Evolutionary conservation across 441 rosid genomes (phyloP), one percentile per base, ranked within the genome.

Genomic region (Omphalea diandra): DNA sequence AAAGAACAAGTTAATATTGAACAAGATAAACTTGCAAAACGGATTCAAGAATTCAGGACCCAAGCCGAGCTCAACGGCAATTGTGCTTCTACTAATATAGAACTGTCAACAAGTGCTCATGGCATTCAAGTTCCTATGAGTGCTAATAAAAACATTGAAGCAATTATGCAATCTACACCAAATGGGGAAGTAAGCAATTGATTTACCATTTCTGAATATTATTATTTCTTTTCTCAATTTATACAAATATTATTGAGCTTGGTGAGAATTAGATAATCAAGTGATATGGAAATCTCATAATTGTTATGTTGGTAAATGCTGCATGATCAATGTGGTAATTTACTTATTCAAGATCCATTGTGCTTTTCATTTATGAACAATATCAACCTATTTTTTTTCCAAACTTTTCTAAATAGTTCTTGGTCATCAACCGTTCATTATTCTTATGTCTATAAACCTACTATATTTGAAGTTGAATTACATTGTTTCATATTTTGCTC

Each of bases 11-110:
- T 94, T 22, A 84, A 75, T 74, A 75, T 79, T 69, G 98, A 90
- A 67, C 93, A 90, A 80, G 90, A 93, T 78, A 85, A 86, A 73
- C 89, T 90, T 74, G 97, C 87, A 63, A 88, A 86, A 79, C 83
- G 98, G 75, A 93, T 93, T 83, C 98, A 93, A 76, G 98, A 90
- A 77, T 93, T 86, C 81, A 86, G 96, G 82, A 88, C 97, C 57
- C 96, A 84, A 79, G 77, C 93, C 74, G 98, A 93, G 80, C 50
- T 87, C 80, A 89, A 86, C 50, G 84, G 76, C 69, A 75, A 82
- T 53, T 85, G 59, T 60, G 86, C 83, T 73, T 86, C 91, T 3
- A 74, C 69, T 63, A 69, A 81, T 11, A 41, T 78, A 32, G 93
- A 85, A 58, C 76, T 83, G 60, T 78, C 85, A 66, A 67, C 70